These are phyloP conservation scores for Vitis hybrid DNA, from an alignment of 177 flowering plant genomes.

Conservation along the genomic window DNA sequence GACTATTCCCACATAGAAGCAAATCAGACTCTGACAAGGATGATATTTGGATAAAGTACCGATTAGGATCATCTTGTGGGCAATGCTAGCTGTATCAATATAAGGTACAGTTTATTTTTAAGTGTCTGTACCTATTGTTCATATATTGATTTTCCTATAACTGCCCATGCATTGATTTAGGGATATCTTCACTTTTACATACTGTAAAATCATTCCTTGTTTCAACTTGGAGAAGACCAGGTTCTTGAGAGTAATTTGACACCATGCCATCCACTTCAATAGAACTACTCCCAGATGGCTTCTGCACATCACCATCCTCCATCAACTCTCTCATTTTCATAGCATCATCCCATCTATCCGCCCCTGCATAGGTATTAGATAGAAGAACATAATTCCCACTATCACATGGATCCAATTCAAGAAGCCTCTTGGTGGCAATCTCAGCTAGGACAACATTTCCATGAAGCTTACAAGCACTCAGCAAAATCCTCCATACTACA, in stretches of 20 bases:
- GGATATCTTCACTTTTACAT: neutral
- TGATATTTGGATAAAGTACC: neutral
- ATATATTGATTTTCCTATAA: neutral
- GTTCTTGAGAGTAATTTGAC: slow-evolving; percentile 1
- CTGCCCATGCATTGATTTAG: neutral
- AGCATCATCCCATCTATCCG: slow-evolving; percentile 57
- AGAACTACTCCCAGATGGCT: slow-evolving; percentile 59
- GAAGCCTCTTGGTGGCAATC: slow-evolving; percentile 44
- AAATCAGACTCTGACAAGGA: no score
- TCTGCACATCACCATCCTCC: slow-evolving; percentile 40
- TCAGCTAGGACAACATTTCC: slow-evolving; percentile 51
- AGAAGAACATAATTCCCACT: slow-evolving; percentile 58
- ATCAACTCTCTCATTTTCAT: slow-evolving; percentile 43
- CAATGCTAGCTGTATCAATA: neutral
- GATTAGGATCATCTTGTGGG: neutral
- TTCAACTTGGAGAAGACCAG: neutral
- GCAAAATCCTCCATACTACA: slow-evolving; percentile 56
- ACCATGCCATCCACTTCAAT: slow-evolving; percentile 27
- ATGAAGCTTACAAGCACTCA: slow-evolving; percentile 62
- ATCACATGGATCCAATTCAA: slow-evolving; percentile 47
- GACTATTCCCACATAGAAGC: no score
- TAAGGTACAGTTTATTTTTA: neutral
- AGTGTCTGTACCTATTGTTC: neutral
- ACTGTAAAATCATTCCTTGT: neutral
- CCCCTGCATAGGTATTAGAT: slow-evolving; percentile 50